phyloP scores from a whole-genome alignment of 371 early-diverging fungal species.

The Syncephalastrum racemosum region DNA sequence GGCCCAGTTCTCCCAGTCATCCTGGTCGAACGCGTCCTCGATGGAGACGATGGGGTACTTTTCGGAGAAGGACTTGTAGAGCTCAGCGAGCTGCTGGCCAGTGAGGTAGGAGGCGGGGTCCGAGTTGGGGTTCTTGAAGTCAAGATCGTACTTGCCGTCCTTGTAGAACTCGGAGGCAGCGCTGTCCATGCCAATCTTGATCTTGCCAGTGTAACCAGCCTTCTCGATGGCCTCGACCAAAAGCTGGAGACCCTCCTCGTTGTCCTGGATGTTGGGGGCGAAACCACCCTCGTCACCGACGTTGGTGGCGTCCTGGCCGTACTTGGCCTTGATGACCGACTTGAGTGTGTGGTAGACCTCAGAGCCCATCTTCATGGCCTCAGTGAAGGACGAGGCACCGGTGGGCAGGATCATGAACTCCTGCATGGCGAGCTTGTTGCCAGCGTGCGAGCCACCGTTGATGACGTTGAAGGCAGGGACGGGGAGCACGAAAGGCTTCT shows the following conservation, averaged over 20 bases:
- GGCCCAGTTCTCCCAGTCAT: constrained; percentile 95
- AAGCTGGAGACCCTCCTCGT: constrained; percentile 96
- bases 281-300: constrained; percentile 99
- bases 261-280: constrained; percentile 98
- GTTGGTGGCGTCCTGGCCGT: constrained; percentile 97
- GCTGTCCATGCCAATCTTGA: constrained; percentile 98
- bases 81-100: constrained; percentile 82
- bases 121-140: constrained; percentile 93
- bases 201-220: constrained; percentile 94
- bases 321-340: constrained; percentile 95
- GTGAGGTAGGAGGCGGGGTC: constrained; percentile 76
- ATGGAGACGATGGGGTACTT: constrained; percentile 97
- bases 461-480: constrained; percentile 99
- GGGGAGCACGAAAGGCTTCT: constrained; percentile 90
- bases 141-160: constrained; percentile 95
- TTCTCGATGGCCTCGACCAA: constrained; percentile 87
- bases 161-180: constrained; percentile 99
- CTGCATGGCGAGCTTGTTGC: constrained; percentile 99
- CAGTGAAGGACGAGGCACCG: constrained; percentile 90
- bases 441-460: constrained; percentile 99
- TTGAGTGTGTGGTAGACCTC: constrained; percentile 98
- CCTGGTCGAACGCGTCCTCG: constrained; percentile 99
- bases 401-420: constrained; percentile 99
- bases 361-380: constrained; percentile 97
- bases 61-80: constrained; percentile 83